Conservation (phyloP, 371 early-diverging fungal species). For the Cokeromyces recurvatus region DNA sequence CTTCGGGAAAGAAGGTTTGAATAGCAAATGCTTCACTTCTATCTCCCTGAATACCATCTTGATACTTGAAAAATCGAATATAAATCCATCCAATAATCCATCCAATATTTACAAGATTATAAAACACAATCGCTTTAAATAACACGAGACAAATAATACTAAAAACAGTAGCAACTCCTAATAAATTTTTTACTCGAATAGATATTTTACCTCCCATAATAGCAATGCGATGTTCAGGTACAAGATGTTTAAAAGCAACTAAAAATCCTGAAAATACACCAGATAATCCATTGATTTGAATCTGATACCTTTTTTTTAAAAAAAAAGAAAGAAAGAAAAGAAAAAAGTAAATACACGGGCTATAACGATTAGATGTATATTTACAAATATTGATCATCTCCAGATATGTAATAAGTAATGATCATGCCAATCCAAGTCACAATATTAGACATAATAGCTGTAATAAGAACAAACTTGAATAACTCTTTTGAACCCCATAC, state of each 20-base stretch:
- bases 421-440: conserved; percentile 53
- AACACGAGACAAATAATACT: conserved; percentile 30
- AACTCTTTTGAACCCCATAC: conserved; percentile 73
- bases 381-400: conserved; percentile 57
- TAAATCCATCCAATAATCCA: conserved; percentile 75
- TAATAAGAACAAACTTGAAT: conserved; percentile 56
- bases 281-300: conserved; percentile 64
- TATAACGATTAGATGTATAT: no score
- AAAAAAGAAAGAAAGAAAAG: no score
- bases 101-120: conserved; percentile 57
- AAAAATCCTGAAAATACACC: conserved; percentile 64
- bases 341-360: no score
- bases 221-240: conserved; percentile 58
- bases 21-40: conserved; percentile 80
- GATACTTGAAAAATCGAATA: conserved; percentile 72
- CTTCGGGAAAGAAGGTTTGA: conserved; percentile 78
- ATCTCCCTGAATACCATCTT: conserved; percentile 79
- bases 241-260: conserved; percentile 73
- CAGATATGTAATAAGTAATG: conserved; percentile 54
- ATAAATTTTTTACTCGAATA: conserved; percentile 59
- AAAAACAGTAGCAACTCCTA: conserved; percentile 36
- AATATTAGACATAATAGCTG: conserved; percentile 51
- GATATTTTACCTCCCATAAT: conserved; percentile 53
- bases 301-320: conserved; percentile 30
- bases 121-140: conserved; percentile 39